Evolutionary conservation across 1,139 yeast genomes (phyloP), one percentile per base, ranked within the genome.

Genomic region (Protomyces inundatus): DNA sequence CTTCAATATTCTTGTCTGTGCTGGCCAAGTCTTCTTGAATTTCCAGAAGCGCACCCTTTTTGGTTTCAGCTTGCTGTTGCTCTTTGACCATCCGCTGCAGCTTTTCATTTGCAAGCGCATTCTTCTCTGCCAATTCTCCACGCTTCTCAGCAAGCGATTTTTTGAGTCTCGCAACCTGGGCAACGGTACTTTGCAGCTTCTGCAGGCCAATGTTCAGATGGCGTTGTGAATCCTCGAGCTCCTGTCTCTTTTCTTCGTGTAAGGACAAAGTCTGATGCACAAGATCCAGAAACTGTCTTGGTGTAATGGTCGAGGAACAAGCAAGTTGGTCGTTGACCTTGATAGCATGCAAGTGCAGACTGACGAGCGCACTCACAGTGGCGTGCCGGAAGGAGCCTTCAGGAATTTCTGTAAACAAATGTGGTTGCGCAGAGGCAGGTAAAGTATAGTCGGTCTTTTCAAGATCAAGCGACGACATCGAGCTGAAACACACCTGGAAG

Each of bases 11-110:
- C 4, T 73, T 71, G 66, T 89, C 95, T 70, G 90, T 96, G 59
- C 80, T 79, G 50, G 81, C 84, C 54, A 91, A 77, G 12, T 89
- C 87, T 42, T 80, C 82, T 70, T 87, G 90, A 7, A 93, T 87
- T 56, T 84, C 87, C 10, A 88, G 77, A 0, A 97, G 89, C 16
- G 95, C 91, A 67, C 88, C 96, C 66, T 87, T 88, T 69, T 87
- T 89, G 66, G 97, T 78, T 73, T 93, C 98, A 0, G 97, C 95
- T 71, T 90, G 96, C 72, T 89, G 90, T 72, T 93, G 98, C 61
- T 90, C 95, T 0, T 81, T 77, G n/a, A 93, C 80, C 89, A 93
- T 89, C 62, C 79, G 83, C 69, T 85, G 84, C 61, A 93, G 79
- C 81, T 89, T 88, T 30, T 76, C 75, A 66, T 83, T 81, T 0